Conservation (phyloP, 129 eudicot genomes). For the Tagetes patula region DNA sequence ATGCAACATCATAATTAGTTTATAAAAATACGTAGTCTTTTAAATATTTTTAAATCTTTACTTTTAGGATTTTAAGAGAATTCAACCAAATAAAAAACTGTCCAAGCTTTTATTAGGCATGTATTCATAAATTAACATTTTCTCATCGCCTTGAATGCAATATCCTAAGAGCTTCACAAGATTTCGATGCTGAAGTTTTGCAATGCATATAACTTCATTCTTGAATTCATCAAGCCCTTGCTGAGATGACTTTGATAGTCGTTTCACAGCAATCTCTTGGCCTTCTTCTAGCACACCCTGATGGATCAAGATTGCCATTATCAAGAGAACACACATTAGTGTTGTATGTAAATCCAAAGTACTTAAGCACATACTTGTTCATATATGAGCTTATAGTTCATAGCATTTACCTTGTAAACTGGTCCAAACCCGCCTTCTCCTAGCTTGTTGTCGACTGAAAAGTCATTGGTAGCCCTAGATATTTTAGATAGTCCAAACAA, state of each 20-base stretch:
- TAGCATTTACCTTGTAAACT: slow-evolving; percentile 23
- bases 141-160: slow-evolving; percentile 55
- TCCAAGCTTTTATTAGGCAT: slow-evolving; percentile 72
- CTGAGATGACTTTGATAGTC: slow-evolving; percentile 51
- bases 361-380: neutral
- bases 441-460: slow-evolving; percentile 28
- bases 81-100: slow-evolving; percentile 46
- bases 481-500: slow-evolving; percentile 21
- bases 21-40: neutral
- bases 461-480: slow-evolving; percentile 29
- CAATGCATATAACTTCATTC: slow-evolving; percentile 49
- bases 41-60: neutral
- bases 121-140: slow-evolving; percentile 58
- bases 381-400: neutral
- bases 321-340: neutral
- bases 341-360: neutral
- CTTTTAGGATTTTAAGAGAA: neutral
- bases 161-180: slow-evolving; percentile 51
- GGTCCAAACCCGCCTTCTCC: slow-evolving; percentile 45
- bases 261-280: slow-evolving; percentile 64
- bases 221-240: slow-evolving; percentile 41
- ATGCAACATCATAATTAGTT: neutral
- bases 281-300: slow-evolving; percentile 65
- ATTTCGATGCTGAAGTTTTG: slow-evolving; percentile 43
- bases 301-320: slow-evolving; percentile 11